Base-by-base conservation (phyloP, 31 red algal genomes). In the Pterothamnion heteromorphum region DNA sequence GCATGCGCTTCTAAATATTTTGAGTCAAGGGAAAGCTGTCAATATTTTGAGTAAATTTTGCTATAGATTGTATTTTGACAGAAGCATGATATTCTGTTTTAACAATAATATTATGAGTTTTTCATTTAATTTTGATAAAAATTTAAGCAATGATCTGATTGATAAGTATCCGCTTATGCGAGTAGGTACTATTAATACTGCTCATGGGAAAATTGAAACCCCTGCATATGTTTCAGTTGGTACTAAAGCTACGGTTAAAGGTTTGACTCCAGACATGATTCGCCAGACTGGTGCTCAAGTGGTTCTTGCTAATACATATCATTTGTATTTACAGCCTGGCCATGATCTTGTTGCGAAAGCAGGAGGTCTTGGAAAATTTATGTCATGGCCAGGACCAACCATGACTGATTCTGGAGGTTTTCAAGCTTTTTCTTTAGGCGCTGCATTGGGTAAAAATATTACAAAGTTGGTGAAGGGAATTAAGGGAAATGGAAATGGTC, bases 381-480 rank as follows among this genome's bases (percentile, higher is more conserved):
- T 95, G 89, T 84, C 87, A 21, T 92, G 93, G 34, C 34, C 82
- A 22, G 80, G 89, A 24, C 90, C 93, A 27, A 91, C 95, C 27
- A 89, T 96, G 23, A 96, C 95, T 9, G 95, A 96, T 44, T 82
- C 58, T 44, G 95, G 95, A 22, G 95, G 95, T 23, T 96, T 92
- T 94, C 95, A 96, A 82, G 95, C 95, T 24, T 76, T 30, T 95
- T 96, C 57, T 91, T 74, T 57, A 39, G 38, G 38, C 38, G 38
- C 38, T 41, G 38, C 38, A 41, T 3, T 41, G 38, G 38, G 38
- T 41, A 41, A 41, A 41, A 41, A 41, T 41, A 41, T 41, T 41
- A 41, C 38, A 41, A 41, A 41, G 38, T 41, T 41, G 38, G 38
- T 41, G 38, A 94, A 27, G 57, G 76, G 27, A 39, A 94, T 86